Base-by-base conservation (phyloP, 2,329 filamentous ascomycete species). In the Remersonia thermophila region DNA sequence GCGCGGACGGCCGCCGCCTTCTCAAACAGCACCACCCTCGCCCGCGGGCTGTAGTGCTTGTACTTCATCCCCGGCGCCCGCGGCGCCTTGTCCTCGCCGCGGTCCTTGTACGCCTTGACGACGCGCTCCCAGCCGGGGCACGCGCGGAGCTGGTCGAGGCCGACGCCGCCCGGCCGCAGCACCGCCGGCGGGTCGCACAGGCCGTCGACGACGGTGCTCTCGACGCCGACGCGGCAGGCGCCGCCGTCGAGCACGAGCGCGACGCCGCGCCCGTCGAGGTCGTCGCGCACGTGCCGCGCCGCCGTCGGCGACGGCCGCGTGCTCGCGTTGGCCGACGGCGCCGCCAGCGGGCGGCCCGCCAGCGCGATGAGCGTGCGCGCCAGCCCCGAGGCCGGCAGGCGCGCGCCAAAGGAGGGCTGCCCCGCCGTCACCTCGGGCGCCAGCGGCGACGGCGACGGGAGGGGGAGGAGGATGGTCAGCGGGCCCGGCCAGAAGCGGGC, bases 1-100 rank as follows among this genome's bases (percentile, higher is more conserved):
- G 47, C 39, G 10, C 41, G n/a, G n/a, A n/a, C n/a, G n/a, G n/a
- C 33, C 17, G 14, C 32, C 32, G 36, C 26, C 18, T 25, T 60
- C 55, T 94, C 84, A 53, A 86, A 93, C 2, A 96, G 65, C 11
- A 93, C 64, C 2, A 98, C 87, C 31, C 70, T 76, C 1, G 91
- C 93, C 56, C 79, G 83, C 1, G 91, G 91, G 30, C 87, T 93
- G 53, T 98, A 98, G 56, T 98, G 91, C 54, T 91, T 84, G 56
- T 98, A 98, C 60, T 98, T 98, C 91, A 98, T 98, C 1, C 91
- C 91, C 0, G 91, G 91, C 1, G 91, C 91, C 38, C 84, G 70
- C 0, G 91, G 91, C 8, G 71, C 69, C n/a, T 43, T 34, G 7
- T 33, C 63, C 34, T 71, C 73, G 18, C 3, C 7, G 5, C 17